Conservation (phyloP, 2,329 filamentous ascomycete species). For the Xylariaceae sp. region DNA sequence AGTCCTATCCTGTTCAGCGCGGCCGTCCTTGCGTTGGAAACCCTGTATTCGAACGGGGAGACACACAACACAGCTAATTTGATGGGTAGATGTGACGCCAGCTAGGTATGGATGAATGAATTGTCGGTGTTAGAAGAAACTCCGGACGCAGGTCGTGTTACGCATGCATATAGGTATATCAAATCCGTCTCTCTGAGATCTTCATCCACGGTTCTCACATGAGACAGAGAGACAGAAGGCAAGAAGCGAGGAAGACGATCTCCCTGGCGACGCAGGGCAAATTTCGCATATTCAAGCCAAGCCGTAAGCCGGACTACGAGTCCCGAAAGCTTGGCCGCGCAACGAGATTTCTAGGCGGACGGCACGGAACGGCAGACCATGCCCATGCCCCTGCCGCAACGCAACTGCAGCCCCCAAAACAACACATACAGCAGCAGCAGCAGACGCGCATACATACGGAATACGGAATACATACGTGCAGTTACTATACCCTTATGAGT, state of each 20-base stretch:
- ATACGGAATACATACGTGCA: neutral
- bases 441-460: neutral
- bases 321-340: constrained; percentile 21
- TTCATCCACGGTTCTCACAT: no score
- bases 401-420: constrained; percentile 17
- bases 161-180: constrained; percentile 2
- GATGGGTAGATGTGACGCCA: neutral
- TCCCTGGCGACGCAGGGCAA: constrained; percentile 3
- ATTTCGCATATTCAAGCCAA: constrained; percentile 11
- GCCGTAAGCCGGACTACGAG: constrained; percentile 19
- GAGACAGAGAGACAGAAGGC: no score
- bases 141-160: constrained; percentile 8
- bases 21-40: neutral
- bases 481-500: no score
- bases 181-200: neutral
- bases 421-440: neutral
- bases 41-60: constrained; percentile 3
- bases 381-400: constrained; percentile 8
- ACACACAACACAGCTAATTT: neutral
- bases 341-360: neutral
- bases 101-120: neutral
- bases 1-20: neutral
- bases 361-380: constrained; percentile 16
- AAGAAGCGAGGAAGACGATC: neutral
- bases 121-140: constrained; percentile 5